Percentiles rank a stretch among this genome's conserved stretches.
Evolutionary conservation across 306 rosid species (phyloP).

Genomic region (Cucumis sativus): Cucumber_9930_V3 NC_026661.2:9774501-9775000

Average conservation of each 20-base stretch:
- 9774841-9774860: constrained; percentile 32
- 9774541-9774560: constrained; percentile 14
- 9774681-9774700: constrained; percentile 49
- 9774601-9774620: constrained; percentile 23
- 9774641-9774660: constrained; percentile 43
- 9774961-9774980: constrained; percentile 24
- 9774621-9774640: constrained; percentile 38
- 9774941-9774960: constrained; percentile 11
- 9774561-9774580: constrained; percentile 45
- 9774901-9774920: constrained; percentile 27
- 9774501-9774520: constrained; percentile 52
- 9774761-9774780: constrained; percentile 26
- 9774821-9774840: constrained; percentile 21
- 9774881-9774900: constrained; percentile 26
- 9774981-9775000: constrained; percentile 17
- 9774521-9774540: constrained; percentile 44
- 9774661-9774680: constrained; percentile 47
- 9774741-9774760: constrained; percentile 22
- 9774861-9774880: constrained; percentile 21
- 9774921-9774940: constrained; percentile 24
- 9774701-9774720: constrained; percentile 35
- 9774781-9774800: constrained; percentile 18
- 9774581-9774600: constrained; percentile 34
- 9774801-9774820: constrained; percentile 15
- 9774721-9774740: constrained; percentile 30